Evolutionary conservation across 441 rosid species (phyloP).

Genomic region (Aquilaria agallochum): DNA sequence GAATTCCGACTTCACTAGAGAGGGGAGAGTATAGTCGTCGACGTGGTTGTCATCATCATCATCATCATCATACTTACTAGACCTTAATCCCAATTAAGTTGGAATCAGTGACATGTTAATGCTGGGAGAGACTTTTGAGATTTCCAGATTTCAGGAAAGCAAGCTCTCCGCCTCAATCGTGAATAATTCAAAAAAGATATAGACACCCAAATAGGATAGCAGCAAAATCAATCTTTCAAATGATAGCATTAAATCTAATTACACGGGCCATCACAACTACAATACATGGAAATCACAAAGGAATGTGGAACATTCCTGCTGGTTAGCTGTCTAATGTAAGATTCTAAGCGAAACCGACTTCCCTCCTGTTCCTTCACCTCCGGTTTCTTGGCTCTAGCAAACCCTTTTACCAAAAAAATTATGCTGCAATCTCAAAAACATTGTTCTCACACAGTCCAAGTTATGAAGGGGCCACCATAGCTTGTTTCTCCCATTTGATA

Average conservation of each 20-base stretch:
- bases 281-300: slow-evolving; percentile 22
- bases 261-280: slow-evolving; percentile 33
- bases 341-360: slow-evolving; percentile 17
- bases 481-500: slow-evolving; percentile 18
- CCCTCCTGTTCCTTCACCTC: slow-evolving; percentile 10
- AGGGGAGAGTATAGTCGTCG: too few relatives aligned
- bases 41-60: too few relatives aligned
- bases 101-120: too few relatives aligned
- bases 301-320: slow-evolving; percentile 11
- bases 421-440: slow-evolving; percentile 25
- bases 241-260: slow-evolving; percentile 27
- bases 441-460: slow-evolving; percentile 17
- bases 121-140: too few relatives aligned
- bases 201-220: slow-evolving; percentile 18
- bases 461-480: slow-evolving; percentile 13
- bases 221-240: slow-evolving; percentile 27
- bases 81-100: too few relatives aligned
- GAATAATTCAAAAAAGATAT: slow-evolving; percentile 12
- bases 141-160: too few relatives aligned
- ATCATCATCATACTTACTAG: too few relatives aligned
- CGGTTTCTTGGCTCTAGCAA: slow-evolving; percentile 21
- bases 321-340: slow-evolving; percentile 40
- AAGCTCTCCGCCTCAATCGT: too few relatives aligned
- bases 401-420: slow-evolving; percentile 26
- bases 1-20: too few relatives aligned